A percentile compares a stretch with the other conserved stretches of the same genome.
phyloP scores from a whole-genome alignment of 2,329 filamentous ascomycete species.

The Diaporthe amygdali region DNA sequence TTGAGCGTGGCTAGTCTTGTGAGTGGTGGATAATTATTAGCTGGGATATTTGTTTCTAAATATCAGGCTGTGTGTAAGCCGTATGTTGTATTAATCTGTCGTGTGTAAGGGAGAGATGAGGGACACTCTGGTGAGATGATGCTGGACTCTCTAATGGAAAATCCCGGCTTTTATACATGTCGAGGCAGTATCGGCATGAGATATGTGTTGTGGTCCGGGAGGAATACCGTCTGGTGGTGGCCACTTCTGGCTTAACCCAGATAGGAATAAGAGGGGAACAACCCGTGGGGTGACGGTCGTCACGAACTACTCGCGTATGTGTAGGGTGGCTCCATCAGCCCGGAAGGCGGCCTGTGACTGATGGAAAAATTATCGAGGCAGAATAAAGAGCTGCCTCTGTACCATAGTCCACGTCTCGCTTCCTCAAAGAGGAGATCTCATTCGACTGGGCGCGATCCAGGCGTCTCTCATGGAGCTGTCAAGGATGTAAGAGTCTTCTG shows the following conservation, averaged over 20 bases:
- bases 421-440: background rate
- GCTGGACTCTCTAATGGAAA: background rate
- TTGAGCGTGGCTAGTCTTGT: background rate
- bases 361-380: constrained; percentile 19
- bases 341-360: background rate
- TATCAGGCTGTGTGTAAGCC: background rate
- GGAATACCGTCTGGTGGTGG: constrained; percentile 15
- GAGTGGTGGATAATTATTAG: background rate
- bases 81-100: background rate
- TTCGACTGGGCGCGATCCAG: constrained; percentile 1
- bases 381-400: background rate
- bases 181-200: background rate
- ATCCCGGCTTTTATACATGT: constrained; percentile 8
- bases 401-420: background rate
- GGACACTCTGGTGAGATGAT: background rate
- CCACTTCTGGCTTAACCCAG: constrained; percentile 13
- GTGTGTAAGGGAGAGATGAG: background rate
- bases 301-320: constrained; percentile 5
- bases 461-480: background rate
- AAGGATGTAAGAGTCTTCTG: background rate
- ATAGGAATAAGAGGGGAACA: constrained; percentile 16
- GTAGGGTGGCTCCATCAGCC: constrained; percentile 1
- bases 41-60: background rate
- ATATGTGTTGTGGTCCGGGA: constrained; percentile 7
- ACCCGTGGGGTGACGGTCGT: constrained; percentile 16